Base-by-base conservation (phyloP, 2,329 filamentous ascomycete species). In the Chaetomiaceae sp. region DNA sequence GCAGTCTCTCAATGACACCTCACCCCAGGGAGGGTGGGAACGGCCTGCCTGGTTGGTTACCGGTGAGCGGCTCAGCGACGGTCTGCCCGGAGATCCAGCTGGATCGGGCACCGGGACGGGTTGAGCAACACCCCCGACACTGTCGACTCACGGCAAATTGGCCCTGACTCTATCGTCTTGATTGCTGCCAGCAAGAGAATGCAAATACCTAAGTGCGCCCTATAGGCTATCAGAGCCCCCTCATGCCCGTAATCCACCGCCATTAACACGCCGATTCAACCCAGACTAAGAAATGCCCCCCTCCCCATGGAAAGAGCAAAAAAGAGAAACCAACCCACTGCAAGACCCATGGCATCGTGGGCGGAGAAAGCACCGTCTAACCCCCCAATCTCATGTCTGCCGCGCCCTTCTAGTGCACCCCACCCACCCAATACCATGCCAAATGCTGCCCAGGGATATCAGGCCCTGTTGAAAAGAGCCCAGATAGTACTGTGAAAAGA, bases 381-480 rank as follows among this genome's bases (percentile, higher is more conserved):
- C 31, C 51, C 6, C 31, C 38, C 38, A 53, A 14, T 14, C 31
- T 34, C 38, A 36, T 20, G 22, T 37, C 38, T 43, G 20, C 39
- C 12, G 23, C 38, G 38, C 44, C 44, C 20, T 37, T 53, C 51
- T 53, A 53, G 51, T 53, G 38, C 14, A 53, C 47, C 9, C 51
- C 43, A 12, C 29, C 31, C 12, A 7, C 36, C n/a, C 9, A n/a
- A 29, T 42, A 19, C 36, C 34, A 39, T 27, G 20, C 20, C 27
- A 34, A 33, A 7, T 29, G 2, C 22, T n/a, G 37, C 36, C 20
- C 15, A 15, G 25, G 12, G 39, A 52, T 9, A 46, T 29, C 17
- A 22, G 31, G 19, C 42, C 34, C n/a, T 25, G 15, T 14, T 7
- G 20, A n/a, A 39, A 52, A 40, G 27, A 9, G 8, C 9, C 14